A percentile compares a stretch with the other conserved stretches of the same genome.
Evolutionary conservation across 495 filamentous ascomycete genomes (phyloP).

Genomic region (Talaromyces stipitatus): DNA sequence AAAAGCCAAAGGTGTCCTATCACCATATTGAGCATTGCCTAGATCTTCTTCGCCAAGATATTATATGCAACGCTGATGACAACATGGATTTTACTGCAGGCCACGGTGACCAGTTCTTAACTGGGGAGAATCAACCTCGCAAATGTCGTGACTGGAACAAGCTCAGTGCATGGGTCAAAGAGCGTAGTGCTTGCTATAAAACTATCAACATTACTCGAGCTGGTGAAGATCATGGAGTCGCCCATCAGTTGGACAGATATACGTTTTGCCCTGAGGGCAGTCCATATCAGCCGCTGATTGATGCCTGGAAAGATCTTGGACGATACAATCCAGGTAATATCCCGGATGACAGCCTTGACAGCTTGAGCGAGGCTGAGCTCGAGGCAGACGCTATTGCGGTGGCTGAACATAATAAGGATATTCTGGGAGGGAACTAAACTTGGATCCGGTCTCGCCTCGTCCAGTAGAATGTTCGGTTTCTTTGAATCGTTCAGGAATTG

Average conservation of each 20-base stretch:
- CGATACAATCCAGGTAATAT: no score
- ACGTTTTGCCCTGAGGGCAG: constrained; percentile 5
- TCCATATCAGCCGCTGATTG: neutral
- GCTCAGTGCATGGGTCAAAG: neutral
- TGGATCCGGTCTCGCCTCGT: no score
- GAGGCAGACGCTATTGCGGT: no score
- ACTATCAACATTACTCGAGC: constrained; percentile 1
- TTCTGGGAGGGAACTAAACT: no score
- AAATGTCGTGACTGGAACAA: constrained; percentile 2
- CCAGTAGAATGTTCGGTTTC: no score
- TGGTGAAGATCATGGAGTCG: neutral
- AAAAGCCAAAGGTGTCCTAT: neutral
- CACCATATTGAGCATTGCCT: constrained; percentile 23
- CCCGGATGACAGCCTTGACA: no score
- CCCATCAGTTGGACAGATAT: neutral
- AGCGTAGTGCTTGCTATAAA: neutral
- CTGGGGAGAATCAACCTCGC: neutral
- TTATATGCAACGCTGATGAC: constrained; percentile 23
- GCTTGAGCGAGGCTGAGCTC: no score
- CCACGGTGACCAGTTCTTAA: constrained; percentile 8
- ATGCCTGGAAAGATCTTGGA: neutral
- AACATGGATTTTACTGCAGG: constrained; percentile 9
- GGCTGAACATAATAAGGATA: no score
- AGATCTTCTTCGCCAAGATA: constrained; percentile 20
- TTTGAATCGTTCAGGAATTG: no score